phyloP scores from a whole-genome alignment of 495 filamentous ascomycete species.

The Penicillium nucicola region DNA sequence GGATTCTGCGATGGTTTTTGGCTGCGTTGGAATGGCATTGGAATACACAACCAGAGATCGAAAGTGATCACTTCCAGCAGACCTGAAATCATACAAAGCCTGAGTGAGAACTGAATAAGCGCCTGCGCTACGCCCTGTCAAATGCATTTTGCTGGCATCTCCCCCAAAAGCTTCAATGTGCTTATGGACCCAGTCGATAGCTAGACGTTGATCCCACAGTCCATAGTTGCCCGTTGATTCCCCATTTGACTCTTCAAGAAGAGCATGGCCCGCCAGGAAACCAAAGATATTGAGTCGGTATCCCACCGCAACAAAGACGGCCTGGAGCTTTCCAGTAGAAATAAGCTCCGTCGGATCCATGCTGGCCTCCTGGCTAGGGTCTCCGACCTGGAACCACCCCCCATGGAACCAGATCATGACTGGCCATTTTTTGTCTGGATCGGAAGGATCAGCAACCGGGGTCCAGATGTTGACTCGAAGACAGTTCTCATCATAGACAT shows the following conservation, averaged over 20 bases:
- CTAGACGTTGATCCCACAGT: conserved; percentile 55
- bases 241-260: conserved; percentile 34
- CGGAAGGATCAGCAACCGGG: conserved; percentile 22
- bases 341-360: conserved; percentile 47
- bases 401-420: conserved; percentile 56
- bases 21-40: conserved; percentile 48
- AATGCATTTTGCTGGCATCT: conserved; percentile 54
- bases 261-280: conserved; percentile 49
- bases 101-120: conserved; percentile 53
- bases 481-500: conserved; percentile 42
- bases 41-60: conserved; percentile 39
- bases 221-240: conserved; percentile 57
- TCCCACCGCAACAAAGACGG: conserved; percentile 56
- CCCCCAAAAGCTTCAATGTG: conserved; percentile 57
- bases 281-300: conserved; percentile 62
- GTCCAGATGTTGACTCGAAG: conserved; percentile 43
- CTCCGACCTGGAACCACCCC: conserved; percentile 49
- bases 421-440: conserved; percentile 40
- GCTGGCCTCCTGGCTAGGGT: conserved; percentile 27
- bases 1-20: conserved; percentile 38
- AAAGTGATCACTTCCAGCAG: conserved; percentile 28
- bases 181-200: conserved; percentile 56
- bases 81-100: conserved; percentile 41
- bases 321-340: conserved; percentile 42
- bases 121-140: conserved; percentile 60